Conservation (phyloP, 176 grass and related monocot genomes). For the sorghum (Sorghum bicolor) region Sorghum_bicolor_NCBIv3 NC_012878.2:38912001-38912500, state of each 20-base stretch:
- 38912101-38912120: slow-evolving; percentile 26
- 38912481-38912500: too few species aligned
- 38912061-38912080: background rate
- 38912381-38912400: too few species aligned
- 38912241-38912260: background rate
- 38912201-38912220: background rate
- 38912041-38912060: background rate
- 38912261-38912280: background rate
- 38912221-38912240: background rate
- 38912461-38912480: too few species aligned
- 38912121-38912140: background rate
- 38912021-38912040: background rate
- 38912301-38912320: background rate
- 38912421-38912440: too few species aligned
- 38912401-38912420: too few species aligned
- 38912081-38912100: background rate
- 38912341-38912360: too few species aligned
- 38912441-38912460: too few species aligned
- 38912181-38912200: slow-evolving; percentile 1
- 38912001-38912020: background rate
- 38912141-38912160: background rate
- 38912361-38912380: too few species aligned
- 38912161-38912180: background rate
- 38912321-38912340: too few species aligned
- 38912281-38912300: background rate